These are phyloP conservation scores for Rhizopogon vesiculosus DNA, from an alignment of 768 basidiomycete species.

Conservation along the genomic window DNA sequence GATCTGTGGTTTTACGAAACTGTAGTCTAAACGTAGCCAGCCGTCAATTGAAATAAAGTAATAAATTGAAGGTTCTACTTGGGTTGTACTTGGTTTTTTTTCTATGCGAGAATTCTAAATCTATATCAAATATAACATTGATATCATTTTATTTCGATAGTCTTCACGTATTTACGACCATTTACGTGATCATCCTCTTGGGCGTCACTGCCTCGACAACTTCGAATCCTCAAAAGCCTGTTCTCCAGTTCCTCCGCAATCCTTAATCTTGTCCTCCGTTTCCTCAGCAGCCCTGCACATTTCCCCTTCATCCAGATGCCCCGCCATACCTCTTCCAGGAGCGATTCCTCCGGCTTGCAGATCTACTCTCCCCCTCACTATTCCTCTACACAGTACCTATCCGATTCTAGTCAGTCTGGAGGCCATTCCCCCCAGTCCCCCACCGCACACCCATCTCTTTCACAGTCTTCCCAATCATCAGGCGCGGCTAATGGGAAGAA, in stretches of 20 bases:
- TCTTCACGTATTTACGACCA: conserved; percentile 19
- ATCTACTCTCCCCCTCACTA: conserved; percentile 15
- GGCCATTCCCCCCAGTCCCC: conserved; percentile 7
- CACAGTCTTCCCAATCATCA: conserved; percentile 1
- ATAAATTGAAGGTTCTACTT: conserved; percentile 29
- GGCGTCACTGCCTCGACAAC: conserved; percentile 30
- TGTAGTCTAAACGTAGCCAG: conserved; percentile 26
- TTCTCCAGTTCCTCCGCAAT: conserved; percentile 20
- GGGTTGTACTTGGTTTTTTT: conserved; percentile 10
- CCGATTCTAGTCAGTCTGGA: conserved; percentile 20
- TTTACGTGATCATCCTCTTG: conserved; percentile 19
- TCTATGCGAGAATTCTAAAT: neutral
- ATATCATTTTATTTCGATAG: conserved; percentile 19
- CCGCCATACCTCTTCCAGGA: conserved; percentile 22
- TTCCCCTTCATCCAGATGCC: conserved; percentile 16
- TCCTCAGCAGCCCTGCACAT: conserved; percentile 23
- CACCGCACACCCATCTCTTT: conserved; percentile 5
- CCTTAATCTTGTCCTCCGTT: conserved; percentile 17
- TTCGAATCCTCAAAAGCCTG: conserved; percentile 29
- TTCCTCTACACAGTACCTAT: conserved; percentile 16
- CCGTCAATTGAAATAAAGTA: conserved; percentile 11
- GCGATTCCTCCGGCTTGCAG: conserved; percentile 13
- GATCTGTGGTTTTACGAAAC: too few species aligned
- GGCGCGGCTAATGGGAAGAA: conserved; percentile 18
- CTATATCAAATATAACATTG: conserved; percentile 20